Percentiles rank a stretch among this genome's conserved stretches.
Evolutionary conservation across 2,329 filamentous ascomycete genomes (phyloP).

Genomic region (Rutstroemia sp.): DNA sequence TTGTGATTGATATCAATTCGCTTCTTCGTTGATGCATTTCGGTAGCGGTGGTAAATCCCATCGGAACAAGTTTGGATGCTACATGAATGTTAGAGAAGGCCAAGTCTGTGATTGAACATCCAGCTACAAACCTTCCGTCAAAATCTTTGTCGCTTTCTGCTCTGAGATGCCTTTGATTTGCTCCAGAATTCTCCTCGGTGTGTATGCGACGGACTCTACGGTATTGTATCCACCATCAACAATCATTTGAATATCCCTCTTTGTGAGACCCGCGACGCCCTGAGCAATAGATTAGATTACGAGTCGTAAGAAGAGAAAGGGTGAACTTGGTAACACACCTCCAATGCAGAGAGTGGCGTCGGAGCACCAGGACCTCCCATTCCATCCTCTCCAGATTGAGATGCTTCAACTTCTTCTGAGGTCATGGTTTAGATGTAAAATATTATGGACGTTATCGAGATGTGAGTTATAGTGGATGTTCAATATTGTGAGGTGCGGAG

Average conservation of each 20-base stretch:
- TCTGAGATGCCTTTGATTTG: slow-evolving; percentile 98
- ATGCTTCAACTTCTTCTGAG: slow-evolving; percentile 41
- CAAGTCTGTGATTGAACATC: background rate
- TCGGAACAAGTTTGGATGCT: slow-evolving; percentile 94
- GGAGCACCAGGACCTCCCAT: slow-evolving; percentile 85
- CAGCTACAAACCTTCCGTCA: slow-evolving; percentile 65
- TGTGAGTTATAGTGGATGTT: too few species aligned
- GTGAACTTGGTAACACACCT: slow-evolving; percentile 46
- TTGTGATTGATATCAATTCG: slow-evolving; percentile 96
- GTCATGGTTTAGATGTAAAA: slow-evolving; percentile 18
- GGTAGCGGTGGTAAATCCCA: slow-evolving; percentile 98
- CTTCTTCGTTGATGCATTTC: slow-evolving; percentile 98
- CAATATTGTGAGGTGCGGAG: too few species aligned
- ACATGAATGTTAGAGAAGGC: slow-evolving; percentile 8
- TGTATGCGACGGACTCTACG: slow-evolving; percentile 93
- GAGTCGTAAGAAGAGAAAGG: background rate
- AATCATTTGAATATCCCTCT: slow-evolving; percentile 88
- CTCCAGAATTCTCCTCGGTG: slow-evolving; percentile 72
- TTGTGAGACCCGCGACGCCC: slow-evolving; percentile 86
- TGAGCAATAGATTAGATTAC: slow-evolving; percentile 32
- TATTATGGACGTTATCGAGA: too few species aligned
- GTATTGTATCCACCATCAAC: slow-evolving; percentile 91
- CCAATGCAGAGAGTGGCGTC: slow-evolving; percentile 75
- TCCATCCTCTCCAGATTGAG: slow-evolving; percentile 69
- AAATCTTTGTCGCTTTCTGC: slow-evolving; percentile 86